phyloP scores from a whole-genome alignment of 2,329 filamentous ascomycete genomes.

The Xylaria hypoxylon region DNA sequence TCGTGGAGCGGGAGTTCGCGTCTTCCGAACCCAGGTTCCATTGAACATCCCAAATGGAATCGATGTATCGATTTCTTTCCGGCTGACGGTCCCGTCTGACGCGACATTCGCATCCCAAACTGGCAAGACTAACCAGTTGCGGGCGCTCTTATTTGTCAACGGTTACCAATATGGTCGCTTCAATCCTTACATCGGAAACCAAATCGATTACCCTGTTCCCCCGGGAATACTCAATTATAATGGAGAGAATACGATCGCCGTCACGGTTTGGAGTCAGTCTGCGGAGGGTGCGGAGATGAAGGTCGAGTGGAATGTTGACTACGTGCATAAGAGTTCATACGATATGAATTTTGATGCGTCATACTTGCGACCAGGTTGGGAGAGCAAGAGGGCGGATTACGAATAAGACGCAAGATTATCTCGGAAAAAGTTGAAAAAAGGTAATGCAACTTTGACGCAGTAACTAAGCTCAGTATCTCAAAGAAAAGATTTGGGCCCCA shows the following conservation, averaged over 20 bases:
- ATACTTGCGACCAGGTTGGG: slow-evolving; percentile 65
- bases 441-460: too few relatives aligned
- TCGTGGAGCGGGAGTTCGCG: slow-evolving; percentile 62
- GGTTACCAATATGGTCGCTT: slow-evolving; percentile 73
- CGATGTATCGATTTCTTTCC: slow-evolving; percentile 68
- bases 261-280: slow-evolving; percentile 70
- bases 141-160: slow-evolving; percentile 71
- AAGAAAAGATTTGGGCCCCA: too few relatives aligned
- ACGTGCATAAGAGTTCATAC: slow-evolving; percentile 65
- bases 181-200: slow-evolving; percentile 70
- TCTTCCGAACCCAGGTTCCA: slow-evolving; percentile 65
- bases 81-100: slow-evolving; percentile 58
- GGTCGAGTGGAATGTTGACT: slow-evolving; percentile 65
- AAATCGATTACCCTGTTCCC: slow-evolving; percentile 70
- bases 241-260: slow-evolving; percentile 67
- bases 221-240: slow-evolving; percentile 68
- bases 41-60: slow-evolving; percentile 63
- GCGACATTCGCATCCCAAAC: slow-evolving; percentile 18
- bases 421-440: too few relatives aligned
- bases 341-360: slow-evolving; percentile 61
- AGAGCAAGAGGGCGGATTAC: slow-evolving; percentile 53
- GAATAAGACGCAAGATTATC: slow-evolving; percentile 37
- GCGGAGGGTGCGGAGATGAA: slow-evolving; percentile 62
- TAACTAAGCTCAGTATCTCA: too few relatives aligned
- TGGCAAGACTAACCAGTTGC: slow-evolving; percentile 53